These are phyloP conservation scores for Phytophthora pseudosyringae DNA, from an alignment of 352 stramenopile genomes.

Conservation along the genomic window DNA sequence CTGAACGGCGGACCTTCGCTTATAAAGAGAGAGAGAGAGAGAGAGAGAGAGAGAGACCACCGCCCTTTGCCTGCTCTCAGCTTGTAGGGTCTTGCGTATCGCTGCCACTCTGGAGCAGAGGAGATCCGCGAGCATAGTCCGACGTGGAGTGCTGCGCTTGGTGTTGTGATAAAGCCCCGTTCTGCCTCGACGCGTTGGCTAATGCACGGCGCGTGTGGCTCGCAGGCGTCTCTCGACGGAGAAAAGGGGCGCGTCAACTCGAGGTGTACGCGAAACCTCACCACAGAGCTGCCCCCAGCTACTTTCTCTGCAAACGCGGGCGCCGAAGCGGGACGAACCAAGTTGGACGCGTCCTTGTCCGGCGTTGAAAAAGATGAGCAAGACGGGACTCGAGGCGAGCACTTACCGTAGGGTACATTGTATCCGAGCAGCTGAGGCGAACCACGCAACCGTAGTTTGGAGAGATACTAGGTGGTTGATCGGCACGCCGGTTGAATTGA, in stretches of 20 bases:
- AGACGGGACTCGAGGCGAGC: constrained; percentile 10
- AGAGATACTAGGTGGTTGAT: constrained; percentile 30
- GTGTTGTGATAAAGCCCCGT: constrained; percentile 19
- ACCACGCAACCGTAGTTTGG: background rate
- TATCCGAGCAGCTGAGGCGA: constrained; percentile 19
- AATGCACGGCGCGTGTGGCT: constrained; percentile 33
- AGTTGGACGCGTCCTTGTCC: constrained; percentile 5
- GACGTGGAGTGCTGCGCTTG: constrained; percentile 10
- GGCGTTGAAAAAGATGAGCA: constrained; percentile 20
- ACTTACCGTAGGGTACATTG: background rate
- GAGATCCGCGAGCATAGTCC: constrained; percentile 2
- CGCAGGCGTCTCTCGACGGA: constrained; percentile 8
- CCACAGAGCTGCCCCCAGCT: constrained; percentile 26
- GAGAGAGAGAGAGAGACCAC: background rate
- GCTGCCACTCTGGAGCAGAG: constrained; percentile 9
- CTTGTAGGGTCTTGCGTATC: constrained; percentile 18
- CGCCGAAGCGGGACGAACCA: constrained; percentile 13
- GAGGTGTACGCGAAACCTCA: constrained; percentile 11
- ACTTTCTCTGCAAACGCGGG: constrained; percentile 28
- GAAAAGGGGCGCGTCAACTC: constrained; percentile 32
- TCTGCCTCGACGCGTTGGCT: constrained; percentile 25
- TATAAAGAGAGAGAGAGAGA: background rate
- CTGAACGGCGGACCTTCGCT: background rate
- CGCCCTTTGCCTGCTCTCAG: background rate
- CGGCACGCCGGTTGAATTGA: constrained; percentile 3